phyloP scores from a whole-genome alignment of 768 basidiomycete genomes.

The Epithele typhae region DNA sequence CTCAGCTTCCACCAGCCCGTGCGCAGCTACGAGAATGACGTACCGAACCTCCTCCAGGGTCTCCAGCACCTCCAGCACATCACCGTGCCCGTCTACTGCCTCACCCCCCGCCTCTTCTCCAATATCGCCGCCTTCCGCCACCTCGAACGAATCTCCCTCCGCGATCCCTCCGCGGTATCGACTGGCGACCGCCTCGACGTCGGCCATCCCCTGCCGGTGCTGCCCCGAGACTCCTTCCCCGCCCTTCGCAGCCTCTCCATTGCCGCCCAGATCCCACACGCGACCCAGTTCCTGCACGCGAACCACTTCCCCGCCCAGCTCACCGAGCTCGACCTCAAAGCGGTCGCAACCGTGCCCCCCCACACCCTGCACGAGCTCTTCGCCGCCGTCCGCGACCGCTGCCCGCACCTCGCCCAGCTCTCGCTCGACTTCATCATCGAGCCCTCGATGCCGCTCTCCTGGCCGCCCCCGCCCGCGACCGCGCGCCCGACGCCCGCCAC shows the following conservation, averaged over 20 bases:
- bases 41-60: slow-evolving; percentile 34
- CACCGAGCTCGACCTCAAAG: slow-evolving; percentile 46
- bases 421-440: slow-evolving; percentile 31
- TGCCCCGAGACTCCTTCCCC: slow-evolving; percentile 46
- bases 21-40: slow-evolving; percentile 34
- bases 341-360: slow-evolving; percentile 40
- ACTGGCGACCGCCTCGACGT: slow-evolving; percentile 43
- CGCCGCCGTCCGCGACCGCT: slow-evolving; percentile 37
- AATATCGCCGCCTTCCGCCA: slow-evolving; percentile 39
- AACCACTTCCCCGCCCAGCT: slow-evolving; percentile 31
- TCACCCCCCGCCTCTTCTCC: slow-evolving; percentile 43
- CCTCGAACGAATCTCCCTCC: slow-evolving; percentile 44
- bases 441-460: slow-evolving; percentile 13
- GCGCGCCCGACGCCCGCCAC: slow-evolving; percentile 32
- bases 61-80: slow-evolving; percentile 42
- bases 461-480: slow-evolving; percentile 11
- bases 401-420: slow-evolving; percentile 41
- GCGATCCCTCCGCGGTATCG: slow-evolving; percentile 41
- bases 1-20: slow-evolving; percentile 39
- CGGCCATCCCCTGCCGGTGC: slow-evolving; percentile 35
- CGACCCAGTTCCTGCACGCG: slow-evolving; percentile 40
- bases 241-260: slow-evolving; percentile 46
- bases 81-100: slow-evolving; percentile 46
- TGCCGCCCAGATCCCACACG: slow-evolving; percentile 33
- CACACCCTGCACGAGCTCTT: slow-evolving; percentile 40